Evolutionary conservation across 1,139 yeast genomes (phyloP).

Genomic region (Lodderomyces beijingensis): DNA sequence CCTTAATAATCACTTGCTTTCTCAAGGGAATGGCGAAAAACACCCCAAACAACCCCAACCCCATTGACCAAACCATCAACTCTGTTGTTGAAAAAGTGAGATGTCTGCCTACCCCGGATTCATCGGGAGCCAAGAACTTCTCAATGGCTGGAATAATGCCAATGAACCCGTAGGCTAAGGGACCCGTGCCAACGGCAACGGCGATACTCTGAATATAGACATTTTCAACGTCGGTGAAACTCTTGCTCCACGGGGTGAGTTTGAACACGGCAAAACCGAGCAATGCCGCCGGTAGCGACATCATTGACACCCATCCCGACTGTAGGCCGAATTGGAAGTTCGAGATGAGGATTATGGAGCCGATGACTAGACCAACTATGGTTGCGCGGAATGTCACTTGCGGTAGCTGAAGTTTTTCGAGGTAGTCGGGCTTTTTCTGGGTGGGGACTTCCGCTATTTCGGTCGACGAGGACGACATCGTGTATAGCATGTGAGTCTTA

Average conservation of each 20-base stretch:
- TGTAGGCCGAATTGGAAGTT: slow-evolving; percentile 96
- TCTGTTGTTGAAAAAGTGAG: slow-evolving; percentile 42
- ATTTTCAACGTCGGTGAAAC: slow-evolving; percentile 86
- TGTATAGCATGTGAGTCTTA: too few species aligned
- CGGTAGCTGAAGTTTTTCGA: slow-evolving; percentile 37
- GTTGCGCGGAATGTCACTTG: slow-evolving; percentile 75
- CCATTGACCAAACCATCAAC: slow-evolving; percentile 75
- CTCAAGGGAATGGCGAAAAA: slow-evolving; percentile 90
- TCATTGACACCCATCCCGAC: slow-evolving; percentile 99
- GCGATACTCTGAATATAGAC: slow-evolving; percentile 90
- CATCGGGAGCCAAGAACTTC: slow-evolving; percentile 72
- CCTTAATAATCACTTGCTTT: slow-evolving; percentile 77
- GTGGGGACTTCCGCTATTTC: too few species aligned
- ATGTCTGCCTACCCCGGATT: slow-evolving; percentile 57
- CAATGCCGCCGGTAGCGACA: slow-evolving; percentile 94
- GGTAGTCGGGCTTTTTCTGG: slow-evolving; percentile 1
- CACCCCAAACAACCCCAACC: slow-evolving; percentile 89
- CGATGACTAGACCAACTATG: slow-evolving; percentile 68
- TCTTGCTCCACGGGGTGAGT: slow-evolving; percentile 39
- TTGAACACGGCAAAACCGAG: slow-evolving; percentile 82
- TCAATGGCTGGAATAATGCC: slow-evolving; percentile 98
- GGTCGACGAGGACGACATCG: too few species aligned
- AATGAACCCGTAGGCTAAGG: slow-evolving; percentile 88
- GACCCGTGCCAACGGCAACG: slow-evolving; percentile 97
- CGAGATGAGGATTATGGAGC: slow-evolving; percentile 76